phyloP scores from a whole-genome alignment of 1,139 yeast species.

The Yamadazyma blattariae region DNA sequence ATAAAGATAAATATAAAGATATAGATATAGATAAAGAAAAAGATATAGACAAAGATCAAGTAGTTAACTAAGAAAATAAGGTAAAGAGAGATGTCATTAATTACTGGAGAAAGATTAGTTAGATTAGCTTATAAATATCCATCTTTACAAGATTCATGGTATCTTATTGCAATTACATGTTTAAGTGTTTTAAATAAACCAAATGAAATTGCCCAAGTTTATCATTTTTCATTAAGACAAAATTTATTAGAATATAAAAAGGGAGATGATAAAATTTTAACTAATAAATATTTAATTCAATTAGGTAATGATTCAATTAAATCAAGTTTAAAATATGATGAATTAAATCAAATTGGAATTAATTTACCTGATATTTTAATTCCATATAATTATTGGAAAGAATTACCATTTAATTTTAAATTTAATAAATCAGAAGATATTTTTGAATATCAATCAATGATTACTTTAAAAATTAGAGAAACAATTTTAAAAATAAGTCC shows the following conservation, averaged over 20 bases:
- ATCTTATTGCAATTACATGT: slow-evolving; percentile 72
- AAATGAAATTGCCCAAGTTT: slow-evolving; percentile 71
- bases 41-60: too few species aligned
- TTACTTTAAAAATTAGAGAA: slow-evolving; percentile 68
- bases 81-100: slow-evolving; percentile 12
- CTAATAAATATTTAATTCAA: slow-evolving; percentile 27
- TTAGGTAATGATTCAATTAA: slow-evolving; percentile 41
- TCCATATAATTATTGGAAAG: slow-evolving; percentile 38
- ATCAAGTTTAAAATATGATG: slow-evolving; percentile 37
- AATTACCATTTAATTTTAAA: slow-evolving; percentile 39
- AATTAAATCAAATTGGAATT: slow-evolving; percentile 42
- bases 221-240: slow-evolving; percentile 68
- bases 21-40: too few species aligned
- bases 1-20: too few species aligned
- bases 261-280: slow-evolving; percentile 24
- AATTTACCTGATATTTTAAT: slow-evolving; percentile 43
- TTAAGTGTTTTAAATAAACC: slow-evolving; percentile 81
- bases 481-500: slow-evolving; percentile 76
- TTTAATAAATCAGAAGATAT: slow-evolving; percentile 30
- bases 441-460: slow-evolving; percentile 29
- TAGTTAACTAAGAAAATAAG: too few species aligned
- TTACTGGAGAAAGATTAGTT: slow-evolving; percentile 60
- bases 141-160: slow-evolving; percentile 58
- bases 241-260: slow-evolving; percentile 34
- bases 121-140: slow-evolving; percentile 55